Percentiles rank a stretch among this genome's conserved stretches.
Evolutionary conservation across 805 yeast species (phyloP).

Genomic region (Tetrapisispora pingtungensis): DNA sequence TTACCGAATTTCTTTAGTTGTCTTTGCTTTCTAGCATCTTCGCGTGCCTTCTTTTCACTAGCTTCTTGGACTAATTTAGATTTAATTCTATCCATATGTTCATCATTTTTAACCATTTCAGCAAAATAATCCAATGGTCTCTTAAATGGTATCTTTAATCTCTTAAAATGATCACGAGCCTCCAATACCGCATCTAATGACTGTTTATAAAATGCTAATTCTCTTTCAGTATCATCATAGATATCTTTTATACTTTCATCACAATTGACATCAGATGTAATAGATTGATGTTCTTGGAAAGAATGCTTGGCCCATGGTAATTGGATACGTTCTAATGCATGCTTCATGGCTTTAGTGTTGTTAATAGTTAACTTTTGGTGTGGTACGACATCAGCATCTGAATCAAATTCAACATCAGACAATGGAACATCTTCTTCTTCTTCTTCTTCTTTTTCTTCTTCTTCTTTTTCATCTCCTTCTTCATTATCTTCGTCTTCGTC

Average conservation of each 20-base stretch:
- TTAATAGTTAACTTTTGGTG: slow-evolving; percentile 82
- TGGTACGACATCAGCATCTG: slow-evolving; percentile 92
- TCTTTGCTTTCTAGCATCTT: slow-evolving; percentile 91
- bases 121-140: slow-evolving; percentile 96
- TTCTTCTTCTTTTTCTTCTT: slow-evolving; percentile 49
- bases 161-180: slow-evolving; percentile 56
- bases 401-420: slow-evolving; percentile 85
- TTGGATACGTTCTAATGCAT: slow-evolving; percentile 55
- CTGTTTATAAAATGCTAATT: slow-evolving; percentile 89
- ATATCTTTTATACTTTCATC: slow-evolving; percentile 71
- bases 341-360: slow-evolving; percentile 73
- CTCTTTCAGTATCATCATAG: slow-evolving; percentile 93
- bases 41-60: slow-evolving; percentile 76
- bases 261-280: slow-evolving; percentile 50
- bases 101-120: slow-evolving; percentile 96
- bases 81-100: slow-evolving; percentile 93
- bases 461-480: slow-evolving; percentile 40
- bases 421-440: slow-evolving; percentile 79
- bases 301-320: slow-evolving; percentile 51
- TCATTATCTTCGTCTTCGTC: slow-evolving; percentile 37
- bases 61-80: slow-evolving; percentile 69
- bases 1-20: slow-evolving; percentile 93
- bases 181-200: slow-evolving; percentile 73
- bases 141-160: slow-evolving; percentile 74
- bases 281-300: slow-evolving; percentile 76